Percentiles rank a stretch among this genome's conserved stretches.
phyloP scores from a whole-genome alignment of 768 basidiomycete species.

The Mycena rosella region DNA sequence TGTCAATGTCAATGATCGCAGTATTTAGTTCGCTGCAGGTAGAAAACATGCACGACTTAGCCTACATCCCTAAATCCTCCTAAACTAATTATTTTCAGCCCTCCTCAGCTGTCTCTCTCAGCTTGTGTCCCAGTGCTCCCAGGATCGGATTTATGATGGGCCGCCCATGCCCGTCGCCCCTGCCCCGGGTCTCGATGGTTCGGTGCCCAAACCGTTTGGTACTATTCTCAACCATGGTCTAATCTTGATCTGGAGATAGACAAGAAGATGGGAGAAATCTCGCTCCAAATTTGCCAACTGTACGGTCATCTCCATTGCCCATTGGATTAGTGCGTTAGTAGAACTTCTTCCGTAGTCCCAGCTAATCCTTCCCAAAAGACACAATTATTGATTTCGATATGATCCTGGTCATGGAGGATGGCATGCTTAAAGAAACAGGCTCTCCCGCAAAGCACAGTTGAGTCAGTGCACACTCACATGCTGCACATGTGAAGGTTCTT shows the following conservation, averaged over 20 bases:
- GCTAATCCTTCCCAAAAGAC: neutral
- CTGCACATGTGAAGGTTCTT: too few species aligned
- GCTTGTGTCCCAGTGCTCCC: conserved; percentile 50
- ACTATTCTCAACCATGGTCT: too few species aligned
- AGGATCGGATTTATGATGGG: conserved; percentile 46
- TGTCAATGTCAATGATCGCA: too few species aligned
- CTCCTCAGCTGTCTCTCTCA: conserved; percentile 43
- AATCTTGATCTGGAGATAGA: conserved; percentile 24
- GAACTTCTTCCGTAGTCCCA: neutral
- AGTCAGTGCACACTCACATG: too few species aligned
- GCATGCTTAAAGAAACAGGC: conserved; percentile 19
- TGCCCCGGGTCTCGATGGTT: conserved; percentile 32
- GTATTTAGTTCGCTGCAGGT: too few species aligned
- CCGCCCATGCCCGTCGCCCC: conserved; percentile 37
- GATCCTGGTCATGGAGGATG: conserved; percentile 32
- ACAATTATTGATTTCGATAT: conserved; percentile 33
- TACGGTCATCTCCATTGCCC: conserved; percentile 29
- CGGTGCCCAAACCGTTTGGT: conserved; percentile 39
- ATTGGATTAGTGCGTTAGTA: conserved; percentile 23
- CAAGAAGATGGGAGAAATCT: conserved; percentile 27
- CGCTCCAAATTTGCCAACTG: conserved; percentile 17
- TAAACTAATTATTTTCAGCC: too few species aligned
- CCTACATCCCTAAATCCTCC: too few species aligned
- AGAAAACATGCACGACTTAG: too few species aligned
- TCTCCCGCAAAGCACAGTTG: conserved; percentile 10